phyloP scores from a whole-genome alignment of 225 moss, liverwort and hornwort species.

The Antitrichia curtipendula region DNA sequence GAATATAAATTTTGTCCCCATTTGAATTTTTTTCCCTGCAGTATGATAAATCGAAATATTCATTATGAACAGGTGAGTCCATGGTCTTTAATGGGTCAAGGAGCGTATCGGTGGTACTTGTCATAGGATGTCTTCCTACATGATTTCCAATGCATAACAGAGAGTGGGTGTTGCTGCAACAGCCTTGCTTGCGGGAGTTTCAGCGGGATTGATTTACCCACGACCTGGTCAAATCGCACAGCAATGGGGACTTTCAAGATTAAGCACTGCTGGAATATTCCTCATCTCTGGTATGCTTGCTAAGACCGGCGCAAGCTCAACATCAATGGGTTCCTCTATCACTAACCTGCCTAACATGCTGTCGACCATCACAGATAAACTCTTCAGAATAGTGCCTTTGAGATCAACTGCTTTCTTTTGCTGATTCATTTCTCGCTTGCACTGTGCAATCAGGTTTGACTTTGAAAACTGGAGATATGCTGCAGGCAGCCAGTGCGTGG shows the following conservation, averaged over 20 bases:
- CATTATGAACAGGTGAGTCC: neutral
- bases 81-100: neutral
- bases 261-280: constrained; percentile 34
- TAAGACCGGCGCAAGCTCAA: neutral
- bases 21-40: no score
- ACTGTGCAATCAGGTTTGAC: constrained; percentile 22
- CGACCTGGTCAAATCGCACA: constrained; percentile 32
- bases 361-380: neutral
- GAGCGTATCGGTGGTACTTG: neutral
- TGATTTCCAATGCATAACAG: neutral
- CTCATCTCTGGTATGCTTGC: constrained; percentile 23
- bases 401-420: neutral
- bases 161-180: neutral
- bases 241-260: constrained; percentile 32
- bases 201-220: constrained; percentile 24
- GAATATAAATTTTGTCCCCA: neutral
- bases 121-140: neutral
- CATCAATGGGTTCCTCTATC: neutral
- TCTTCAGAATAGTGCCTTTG: neutral
- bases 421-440: neutral
- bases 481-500: constrained; percentile 39
- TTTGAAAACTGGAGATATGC: constrained; percentile 36
- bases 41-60: neutral
- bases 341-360: neutral
- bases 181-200: constrained; percentile 29